Conservation (phyloP, 2,329 filamentous ascomycete genomes). For the Cercospora brassicicola region DNA sequence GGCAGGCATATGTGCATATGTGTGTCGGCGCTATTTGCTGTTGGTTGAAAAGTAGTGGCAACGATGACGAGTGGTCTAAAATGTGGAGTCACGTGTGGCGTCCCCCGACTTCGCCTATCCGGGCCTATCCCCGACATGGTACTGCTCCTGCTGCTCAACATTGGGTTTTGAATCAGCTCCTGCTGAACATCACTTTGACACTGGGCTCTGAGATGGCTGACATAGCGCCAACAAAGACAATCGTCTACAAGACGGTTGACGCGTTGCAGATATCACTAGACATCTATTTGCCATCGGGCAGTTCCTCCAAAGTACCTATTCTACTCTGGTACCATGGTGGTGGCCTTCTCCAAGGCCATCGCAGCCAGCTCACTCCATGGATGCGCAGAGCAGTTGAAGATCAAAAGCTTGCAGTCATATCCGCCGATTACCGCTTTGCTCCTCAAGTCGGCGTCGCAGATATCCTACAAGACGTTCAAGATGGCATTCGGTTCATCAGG, state of each 20-base stretch:
- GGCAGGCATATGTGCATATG: conserved; percentile 1
- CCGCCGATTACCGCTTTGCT: conserved; percentile 38
- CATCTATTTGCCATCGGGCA: conserved; percentile 27
- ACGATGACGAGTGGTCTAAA: conserved; percentile 1
- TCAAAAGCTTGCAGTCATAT: conserved; percentile 33
- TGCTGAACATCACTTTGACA: neutral
- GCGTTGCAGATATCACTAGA: conserved; percentile 27
- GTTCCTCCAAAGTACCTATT: conserved; percentile 21
- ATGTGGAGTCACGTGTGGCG: neutral
- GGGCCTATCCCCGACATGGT: neutral
- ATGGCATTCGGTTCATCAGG: conserved; percentile 35
- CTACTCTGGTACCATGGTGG: conserved; percentile 35
- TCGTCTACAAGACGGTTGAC: conserved; percentile 31
- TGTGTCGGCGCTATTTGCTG: neutral
- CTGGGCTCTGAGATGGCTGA: conserved; percentile 16
- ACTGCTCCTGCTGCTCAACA: neutral
- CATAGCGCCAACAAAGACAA: conserved; percentile 20
- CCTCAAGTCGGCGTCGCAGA: conserved; percentile 37
- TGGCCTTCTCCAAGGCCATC: conserved; percentile 36
- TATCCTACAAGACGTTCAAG: conserved; percentile 35
- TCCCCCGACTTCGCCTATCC: neutral
- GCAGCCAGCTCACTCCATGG: conserved; percentile 29
- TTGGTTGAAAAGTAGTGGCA: neutral
- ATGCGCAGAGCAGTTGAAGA: conserved; percentile 30
- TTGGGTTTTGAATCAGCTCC: neutral